A percentile compares a stretch with the other conserved stretches of the same genome.
These are phyloP conservation scores for Apiotrichum akiyoshidainum DNA, from an alignment of 1,284 basidiomycete genomes.

Conservation along the genomic window DNA sequence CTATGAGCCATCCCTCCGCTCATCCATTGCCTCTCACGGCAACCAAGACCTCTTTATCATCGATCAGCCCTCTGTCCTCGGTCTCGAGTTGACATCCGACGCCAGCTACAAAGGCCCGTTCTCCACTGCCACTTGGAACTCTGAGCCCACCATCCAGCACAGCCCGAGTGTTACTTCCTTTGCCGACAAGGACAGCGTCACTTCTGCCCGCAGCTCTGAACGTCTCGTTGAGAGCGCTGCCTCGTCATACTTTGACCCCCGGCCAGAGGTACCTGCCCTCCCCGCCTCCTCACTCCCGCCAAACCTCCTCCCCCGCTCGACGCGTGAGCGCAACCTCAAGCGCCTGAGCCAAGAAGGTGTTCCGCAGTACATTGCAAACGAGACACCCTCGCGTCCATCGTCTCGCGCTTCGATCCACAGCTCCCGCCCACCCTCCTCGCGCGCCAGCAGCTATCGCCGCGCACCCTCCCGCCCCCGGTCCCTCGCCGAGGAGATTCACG, in stretches of 20 bases:
- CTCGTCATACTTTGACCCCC: neutral
- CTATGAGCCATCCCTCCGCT: neutral
- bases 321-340: constrained; percentile 1
- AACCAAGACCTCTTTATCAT: neutral
- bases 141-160: neutral
- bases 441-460: neutral
- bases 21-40: constrained; percentile 1
- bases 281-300: neutral
- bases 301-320: neutral
- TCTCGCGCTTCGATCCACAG: neutral
- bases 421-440: neutral
- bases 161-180: neutral
- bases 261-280: neutral
- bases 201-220: too few relatives aligned
- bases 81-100: neutral
- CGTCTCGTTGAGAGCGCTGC: neutral
- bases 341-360: neutral
- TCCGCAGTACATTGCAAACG: neutral
- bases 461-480: constrained; percentile 2
- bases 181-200: neutral
- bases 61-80: neutral
- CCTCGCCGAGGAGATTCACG: constrained; percentile 7
- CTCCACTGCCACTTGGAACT: neutral
- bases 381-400: neutral
- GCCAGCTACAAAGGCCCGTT: neutral